Evolutionary conservation across 768 basidiomycete species (phyloP).

Genomic region (Boletus sensibilis): DNA sequence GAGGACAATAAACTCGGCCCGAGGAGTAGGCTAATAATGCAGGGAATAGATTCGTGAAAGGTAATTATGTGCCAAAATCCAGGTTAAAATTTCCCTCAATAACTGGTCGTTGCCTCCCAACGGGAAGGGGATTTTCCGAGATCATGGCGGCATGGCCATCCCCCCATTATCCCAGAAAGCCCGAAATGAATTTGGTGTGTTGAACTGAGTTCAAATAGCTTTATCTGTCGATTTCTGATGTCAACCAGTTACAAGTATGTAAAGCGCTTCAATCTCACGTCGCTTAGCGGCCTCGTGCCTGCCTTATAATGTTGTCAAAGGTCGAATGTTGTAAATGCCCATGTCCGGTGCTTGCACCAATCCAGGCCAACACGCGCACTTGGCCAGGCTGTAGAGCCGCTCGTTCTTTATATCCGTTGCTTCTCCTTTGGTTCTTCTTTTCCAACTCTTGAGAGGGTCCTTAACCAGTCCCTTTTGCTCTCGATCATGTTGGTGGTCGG

Average conservation of each 20-base stretch:
- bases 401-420: constrained; percentile 23
- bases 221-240: constrained; percentile 23
- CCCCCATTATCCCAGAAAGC: constrained; percentile 24
- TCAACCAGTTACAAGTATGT: constrained; percentile 13
- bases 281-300: constrained; percentile 36
- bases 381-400: constrained; percentile 25
- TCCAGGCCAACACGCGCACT: constrained; percentile 30
- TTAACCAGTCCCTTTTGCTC: constrained; percentile 33
- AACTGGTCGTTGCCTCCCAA: constrained; percentile 1
- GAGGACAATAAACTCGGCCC: constrained; percentile 27
- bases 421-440: constrained; percentile 3
- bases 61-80: too few relatives aligned
- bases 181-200: constrained; percentile 27
- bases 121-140: constrained; percentile 16
- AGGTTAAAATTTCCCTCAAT: too few relatives aligned
- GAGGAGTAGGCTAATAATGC: not conserved
- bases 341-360: constrained; percentile 23
- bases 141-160: not conserved
- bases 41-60: not conserved
- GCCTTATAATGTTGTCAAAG: constrained; percentile 34
- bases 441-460: constrained; percentile 27
- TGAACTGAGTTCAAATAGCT: constrained; percentile 21
- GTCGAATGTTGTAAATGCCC: constrained; percentile 20
- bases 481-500: constrained; percentile 64
- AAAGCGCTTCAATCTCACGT: constrained; percentile 31